A percentile compares a stretch with the other conserved stretches of the same genome.
Conservation (phyloP, 176 grass and related monocot genomes). For the Chrysopogon serrulatus region DNA sequence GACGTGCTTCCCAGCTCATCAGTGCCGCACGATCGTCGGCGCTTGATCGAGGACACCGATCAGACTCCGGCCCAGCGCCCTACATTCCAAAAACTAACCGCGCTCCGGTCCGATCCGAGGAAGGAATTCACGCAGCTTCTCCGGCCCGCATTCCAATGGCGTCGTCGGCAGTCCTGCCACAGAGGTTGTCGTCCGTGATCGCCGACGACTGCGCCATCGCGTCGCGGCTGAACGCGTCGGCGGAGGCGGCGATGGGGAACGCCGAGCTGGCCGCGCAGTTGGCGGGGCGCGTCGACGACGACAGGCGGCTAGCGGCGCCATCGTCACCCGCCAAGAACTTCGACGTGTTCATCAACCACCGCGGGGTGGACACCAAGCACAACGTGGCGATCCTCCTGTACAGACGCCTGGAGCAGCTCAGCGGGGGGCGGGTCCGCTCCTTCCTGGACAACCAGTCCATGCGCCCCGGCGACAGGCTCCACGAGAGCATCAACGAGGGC, state of each 20-base stretch:
- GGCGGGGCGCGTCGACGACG: background rate
- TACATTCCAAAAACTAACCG: no score
- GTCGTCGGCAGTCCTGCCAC: background rate
- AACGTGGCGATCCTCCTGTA: conserved; percentile 57
- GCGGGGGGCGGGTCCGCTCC: background rate
- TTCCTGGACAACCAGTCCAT: conserved; percentile 80
- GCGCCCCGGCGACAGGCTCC: conserved; percentile 58
- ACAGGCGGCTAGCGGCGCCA: background rate
- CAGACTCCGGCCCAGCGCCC: no score
- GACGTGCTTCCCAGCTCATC: no score
- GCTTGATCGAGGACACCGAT: no score
- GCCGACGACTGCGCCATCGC: background rate
- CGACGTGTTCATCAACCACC: conserved; percentile 91
- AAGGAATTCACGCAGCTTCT: no score
- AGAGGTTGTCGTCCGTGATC: background rate
- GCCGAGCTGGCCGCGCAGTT: background rate
- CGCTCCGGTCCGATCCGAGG: no score
- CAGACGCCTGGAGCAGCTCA: conserved; percentile 19
- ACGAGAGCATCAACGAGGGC: conserved; percentile 37
- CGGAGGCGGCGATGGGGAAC: background rate
- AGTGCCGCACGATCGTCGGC: no score
- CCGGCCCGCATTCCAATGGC: background rate
- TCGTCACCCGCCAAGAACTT: background rate
- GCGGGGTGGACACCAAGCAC: conserved; percentile 75
- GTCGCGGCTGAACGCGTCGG: conserved; percentile 30